Conservation (phyloP, 2,329 filamentous ascomycete genomes). For the Stachybotrys chlorohalonatus region DNA sequence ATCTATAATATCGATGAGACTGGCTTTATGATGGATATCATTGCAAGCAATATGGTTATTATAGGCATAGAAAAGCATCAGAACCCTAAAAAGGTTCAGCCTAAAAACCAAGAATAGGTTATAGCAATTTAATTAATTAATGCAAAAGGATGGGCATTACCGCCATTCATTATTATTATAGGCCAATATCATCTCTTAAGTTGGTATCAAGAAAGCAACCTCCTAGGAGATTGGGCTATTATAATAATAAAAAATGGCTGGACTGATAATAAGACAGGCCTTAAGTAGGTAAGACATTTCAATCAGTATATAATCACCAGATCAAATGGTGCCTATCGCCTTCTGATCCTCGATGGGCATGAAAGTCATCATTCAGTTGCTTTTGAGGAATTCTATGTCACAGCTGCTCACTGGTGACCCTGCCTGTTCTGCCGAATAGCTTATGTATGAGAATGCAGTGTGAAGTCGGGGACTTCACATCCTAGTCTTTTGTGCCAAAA, state of each 20-base stretch:
- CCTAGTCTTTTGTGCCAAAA: too few species aligned
- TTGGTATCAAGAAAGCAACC: background rate
- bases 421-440: too few species aligned
- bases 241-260: background rate
- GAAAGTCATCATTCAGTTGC: background rate
- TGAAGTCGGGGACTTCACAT: too few species aligned
- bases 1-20: conserved; percentile 13
- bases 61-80: background rate
- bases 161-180: background rate
- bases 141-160: background rate
- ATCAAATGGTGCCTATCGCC: background rate
- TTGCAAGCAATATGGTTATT: conserved; percentile 2
- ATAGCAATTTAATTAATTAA: background rate
- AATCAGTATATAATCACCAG: background rate
- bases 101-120: background rate
- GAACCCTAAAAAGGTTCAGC: background rate
- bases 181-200: background rate
- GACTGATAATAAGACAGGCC: background rate
- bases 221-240: background rate
- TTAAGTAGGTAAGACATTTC: conserved; percentile 1
- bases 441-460: too few species aligned
- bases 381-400: background rate
- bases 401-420: too few species aligned
- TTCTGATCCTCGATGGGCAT: conserved; percentile 5
- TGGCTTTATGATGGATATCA: conserved; percentile 9